phyloP scores from a whole-genome alignment of 441 rosid species.

The Adansonia madagascariensis region DNA sequence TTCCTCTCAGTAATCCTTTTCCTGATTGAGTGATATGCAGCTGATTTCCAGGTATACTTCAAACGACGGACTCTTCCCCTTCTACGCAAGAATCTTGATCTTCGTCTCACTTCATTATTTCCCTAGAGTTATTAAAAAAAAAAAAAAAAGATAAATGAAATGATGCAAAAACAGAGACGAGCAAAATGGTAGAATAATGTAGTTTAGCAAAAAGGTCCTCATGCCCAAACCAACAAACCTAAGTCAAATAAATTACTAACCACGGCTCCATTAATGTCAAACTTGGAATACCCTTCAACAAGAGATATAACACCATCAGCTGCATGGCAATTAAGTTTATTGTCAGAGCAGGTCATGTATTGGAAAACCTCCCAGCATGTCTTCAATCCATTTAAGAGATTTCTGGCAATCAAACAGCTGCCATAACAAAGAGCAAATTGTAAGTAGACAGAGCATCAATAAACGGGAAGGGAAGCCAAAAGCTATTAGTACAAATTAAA shows the following conservation, averaged over 20 bases:
- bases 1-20: slow-evolving; percentile 89
- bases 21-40: slow-evolving; percentile 96
- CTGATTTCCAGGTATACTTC: slow-evolving; percentile 99
- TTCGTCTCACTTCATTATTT: slow-evolving; percentile 80
- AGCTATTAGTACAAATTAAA: background rate
- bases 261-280: slow-evolving; percentile 73
- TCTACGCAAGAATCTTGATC: slow-evolving; percentile 93
- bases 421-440: slow-evolving; percentile 27
- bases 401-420: slow-evolving; percentile 94
- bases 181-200: background rate
- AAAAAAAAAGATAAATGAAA: no score
- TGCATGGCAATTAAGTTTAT: slow-evolving; percentile 59
- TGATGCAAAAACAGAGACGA: background rate
- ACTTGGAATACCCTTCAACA: slow-evolving; percentile 81
- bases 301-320: slow-evolving; percentile 65
- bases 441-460: slow-evolving; percentile 26
- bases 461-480: background rate
- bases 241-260: slow-evolving; percentile 44
- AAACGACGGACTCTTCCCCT: slow-evolving; percentile 95
- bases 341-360: slow-evolving; percentile 75
- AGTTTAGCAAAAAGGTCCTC: background rate
- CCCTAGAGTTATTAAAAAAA: slow-evolving; percentile 42
- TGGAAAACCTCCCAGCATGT: slow-evolving; percentile 93
- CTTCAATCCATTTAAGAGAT: slow-evolving; percentile 88
- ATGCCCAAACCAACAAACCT: background rate